Percentiles rank a stretch among this genome's conserved stretches.
Evolutionary conservation across 306 rosid genomes (phyloP).

Genomic region (Citrullus amarus): DNA sequence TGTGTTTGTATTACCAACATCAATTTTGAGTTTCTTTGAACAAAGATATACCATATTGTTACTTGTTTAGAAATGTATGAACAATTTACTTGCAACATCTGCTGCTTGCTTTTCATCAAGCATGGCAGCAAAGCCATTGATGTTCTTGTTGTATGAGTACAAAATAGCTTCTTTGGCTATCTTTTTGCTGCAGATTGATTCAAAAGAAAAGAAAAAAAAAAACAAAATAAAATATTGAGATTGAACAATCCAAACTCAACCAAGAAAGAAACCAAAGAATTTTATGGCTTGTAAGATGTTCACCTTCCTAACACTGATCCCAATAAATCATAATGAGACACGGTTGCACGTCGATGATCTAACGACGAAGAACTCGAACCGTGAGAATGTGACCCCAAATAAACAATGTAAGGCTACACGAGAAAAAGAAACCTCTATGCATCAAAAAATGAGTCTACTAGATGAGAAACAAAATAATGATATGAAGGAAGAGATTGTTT

Average conservation of each 20-base stretch:
- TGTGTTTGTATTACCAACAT: neutral
- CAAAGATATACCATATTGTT: neutral
- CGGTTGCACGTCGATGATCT: neutral
- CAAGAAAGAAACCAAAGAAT: neutral
- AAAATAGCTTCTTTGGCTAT: neutral
- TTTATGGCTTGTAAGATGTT: neutral
- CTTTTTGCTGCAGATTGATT: neutral
- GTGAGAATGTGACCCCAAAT: conserved; percentile 1
- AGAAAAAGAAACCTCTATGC: neutral
- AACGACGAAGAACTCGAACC: neutral
- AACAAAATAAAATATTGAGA: neutral
- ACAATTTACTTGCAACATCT: neutral
- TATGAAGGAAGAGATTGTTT: neutral
- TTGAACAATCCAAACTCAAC: neutral
- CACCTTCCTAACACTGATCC: neutral
- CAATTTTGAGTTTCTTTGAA: neutral
- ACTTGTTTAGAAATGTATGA: neutral
- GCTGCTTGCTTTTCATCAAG: neutral
- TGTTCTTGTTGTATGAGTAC: neutral
- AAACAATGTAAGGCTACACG: neutral
- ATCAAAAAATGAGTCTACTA: neutral
- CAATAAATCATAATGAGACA: neutral
- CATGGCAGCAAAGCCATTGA: conserved; percentile 5
- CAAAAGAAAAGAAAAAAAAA: too few relatives aligned
- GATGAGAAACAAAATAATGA: neutral